Evolutionary conservation across 352 stramenopile species (phyloP).

Genomic region (Globisporangium nodosum): DNA sequence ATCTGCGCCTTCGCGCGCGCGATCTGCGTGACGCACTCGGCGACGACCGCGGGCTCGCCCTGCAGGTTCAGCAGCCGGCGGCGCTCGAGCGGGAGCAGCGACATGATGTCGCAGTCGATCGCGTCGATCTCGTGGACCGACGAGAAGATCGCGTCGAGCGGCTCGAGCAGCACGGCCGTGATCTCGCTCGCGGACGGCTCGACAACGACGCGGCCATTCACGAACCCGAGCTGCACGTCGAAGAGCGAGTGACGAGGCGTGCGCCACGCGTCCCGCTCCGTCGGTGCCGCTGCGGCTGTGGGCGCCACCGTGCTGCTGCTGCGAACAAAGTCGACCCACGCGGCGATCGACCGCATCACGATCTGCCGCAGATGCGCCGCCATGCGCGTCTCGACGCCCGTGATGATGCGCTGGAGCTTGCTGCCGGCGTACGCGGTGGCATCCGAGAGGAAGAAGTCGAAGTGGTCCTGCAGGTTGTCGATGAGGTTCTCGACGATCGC

Average conservation of each 20-base stretch:
- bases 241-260: conserved; percentile 73
- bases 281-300: neutral
- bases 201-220: conserved; percentile 44
- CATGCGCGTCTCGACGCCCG: conserved; percentile 83
- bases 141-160: conserved; percentile 71
- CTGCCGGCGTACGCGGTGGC: conserved; percentile 39
- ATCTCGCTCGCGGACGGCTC: conserved; percentile 72
- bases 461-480: conserved; percentile 92
- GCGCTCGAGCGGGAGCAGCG: conserved; percentile 70
- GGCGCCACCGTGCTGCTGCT: conserved; percentile 8
- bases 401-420: conserved; percentile 74
- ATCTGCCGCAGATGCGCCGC: conserved; percentile 73
- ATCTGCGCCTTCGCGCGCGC: conserved; percentile 48
- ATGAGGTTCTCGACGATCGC: conserved; percentile 91
- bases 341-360: conserved; percentile 43
- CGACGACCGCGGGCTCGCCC: conserved; percentile 32
- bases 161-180: conserved; percentile 60
- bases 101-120: conserved; percentile 90
- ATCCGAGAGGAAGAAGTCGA: conserved; percentile 91
- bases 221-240: conserved; percentile 62
- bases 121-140: conserved; percentile 77
- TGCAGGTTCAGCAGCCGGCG: conserved; percentile 47
- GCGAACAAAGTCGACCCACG: conserved; percentile 61
- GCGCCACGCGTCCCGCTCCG: conserved; percentile 28
- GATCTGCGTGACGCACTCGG: conserved; percentile 42